phyloP scores from a whole-genome alignment of 441 rosid species.

The Bruguiera hainesii region DNA sequence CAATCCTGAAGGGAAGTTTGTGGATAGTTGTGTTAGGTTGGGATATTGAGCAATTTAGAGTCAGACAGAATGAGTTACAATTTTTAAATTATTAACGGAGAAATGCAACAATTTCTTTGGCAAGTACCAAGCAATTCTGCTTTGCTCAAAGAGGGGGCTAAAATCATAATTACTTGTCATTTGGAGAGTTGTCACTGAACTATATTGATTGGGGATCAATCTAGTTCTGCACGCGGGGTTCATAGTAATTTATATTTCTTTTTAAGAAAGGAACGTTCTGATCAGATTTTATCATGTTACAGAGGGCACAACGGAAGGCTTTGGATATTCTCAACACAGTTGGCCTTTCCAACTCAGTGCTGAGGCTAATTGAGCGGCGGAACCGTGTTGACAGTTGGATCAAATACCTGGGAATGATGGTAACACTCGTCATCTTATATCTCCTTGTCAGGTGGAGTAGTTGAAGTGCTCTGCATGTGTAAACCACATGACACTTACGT shows the following conservation, averaged over 20 bases:
- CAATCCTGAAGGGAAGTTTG: too few relatives aligned
- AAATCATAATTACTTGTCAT: too few relatives aligned
- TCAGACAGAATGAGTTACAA: too few relatives aligned
- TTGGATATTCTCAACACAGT: constrained; percentile 91
- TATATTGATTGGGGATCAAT: background rate
- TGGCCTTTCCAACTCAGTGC: constrained; percentile 87
- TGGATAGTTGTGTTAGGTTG: too few relatives aligned
- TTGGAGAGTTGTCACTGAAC: too few relatives aligned
- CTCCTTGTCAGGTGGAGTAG: constrained; percentile 65
- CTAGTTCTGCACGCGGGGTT: background rate
- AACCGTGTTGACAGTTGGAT: constrained; percentile 86
- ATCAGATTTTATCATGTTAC: constrained; percentile 21
- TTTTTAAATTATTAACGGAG: too few relatives aligned
- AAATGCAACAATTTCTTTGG: too few relatives aligned
- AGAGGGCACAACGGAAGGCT: constrained; percentile 95
- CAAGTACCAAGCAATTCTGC: too few relatives aligned
- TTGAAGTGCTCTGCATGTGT: constrained; percentile 20
- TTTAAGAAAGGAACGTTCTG: background rate
- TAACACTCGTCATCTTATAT: constrained; percentile 55
- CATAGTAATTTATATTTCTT: background rate
- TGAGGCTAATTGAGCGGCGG: constrained; percentile 93
- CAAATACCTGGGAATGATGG: constrained; percentile 79
- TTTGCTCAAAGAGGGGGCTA: too few relatives aligned
- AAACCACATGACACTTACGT: background rate
- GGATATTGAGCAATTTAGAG: too few relatives aligned